These are phyloP conservation scores for Nitzschia sp. DNA, from an alignment of 108 stramenopile species.

Conservation along the genomic window DNA sequence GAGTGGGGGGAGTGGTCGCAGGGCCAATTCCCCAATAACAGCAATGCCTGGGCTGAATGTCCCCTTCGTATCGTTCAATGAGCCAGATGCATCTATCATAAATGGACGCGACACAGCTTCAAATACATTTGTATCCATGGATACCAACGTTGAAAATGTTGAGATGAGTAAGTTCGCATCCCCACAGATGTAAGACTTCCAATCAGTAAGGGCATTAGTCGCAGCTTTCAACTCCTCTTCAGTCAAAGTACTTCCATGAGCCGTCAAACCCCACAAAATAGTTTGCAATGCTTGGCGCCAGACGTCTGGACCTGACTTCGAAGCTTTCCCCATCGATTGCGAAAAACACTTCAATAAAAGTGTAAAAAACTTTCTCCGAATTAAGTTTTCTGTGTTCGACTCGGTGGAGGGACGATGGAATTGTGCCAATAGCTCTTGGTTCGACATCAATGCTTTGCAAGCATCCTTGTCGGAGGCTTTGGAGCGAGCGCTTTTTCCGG, in stretches of 20 bases:
- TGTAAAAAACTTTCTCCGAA: constrained; percentile 5
- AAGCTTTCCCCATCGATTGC: neutral
- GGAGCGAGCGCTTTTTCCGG: neutral
- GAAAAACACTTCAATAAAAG: neutral
- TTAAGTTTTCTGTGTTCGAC: neutral
- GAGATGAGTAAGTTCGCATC: constrained; percentile 5
- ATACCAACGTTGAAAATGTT: constrained; percentile 4
- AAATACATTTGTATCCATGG: constrained; percentile 1
- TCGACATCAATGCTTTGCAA: neutral
- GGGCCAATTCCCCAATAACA: constrained; percentile 28
- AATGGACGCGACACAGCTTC: constrained; percentile 5
- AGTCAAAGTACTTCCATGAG: neutral
- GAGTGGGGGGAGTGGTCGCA: constrained; percentile 11
- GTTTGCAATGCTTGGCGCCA: constrained; percentile 11
- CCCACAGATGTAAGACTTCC: neutral
- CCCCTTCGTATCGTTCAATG: constrained; percentile 16
- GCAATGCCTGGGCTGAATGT: constrained; percentile 10
- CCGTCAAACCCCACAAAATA: constrained; percentile 21
- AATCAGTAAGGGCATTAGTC: neutral
- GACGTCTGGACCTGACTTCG: neutral
- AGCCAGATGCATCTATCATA: constrained; percentile 6
- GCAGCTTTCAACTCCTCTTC: neutral
- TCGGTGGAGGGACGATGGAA: neutral
- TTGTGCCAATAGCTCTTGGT: neutral
- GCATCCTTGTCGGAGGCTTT: constrained; percentile 12